phyloP scores from a whole-genome alignment of 345 rosid genomes.

The Moricandia arvensis region DNA sequence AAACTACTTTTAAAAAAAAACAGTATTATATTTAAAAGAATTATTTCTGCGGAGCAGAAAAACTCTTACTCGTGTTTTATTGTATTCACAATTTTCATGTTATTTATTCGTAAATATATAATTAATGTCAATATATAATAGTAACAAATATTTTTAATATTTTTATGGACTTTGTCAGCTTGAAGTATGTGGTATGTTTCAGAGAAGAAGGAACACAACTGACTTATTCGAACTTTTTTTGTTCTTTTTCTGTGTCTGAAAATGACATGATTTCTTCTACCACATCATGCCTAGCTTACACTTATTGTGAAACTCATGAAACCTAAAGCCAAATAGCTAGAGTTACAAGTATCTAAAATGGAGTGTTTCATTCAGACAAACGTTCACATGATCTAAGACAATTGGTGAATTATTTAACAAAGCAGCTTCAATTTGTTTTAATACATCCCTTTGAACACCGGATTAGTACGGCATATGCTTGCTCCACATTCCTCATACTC shows the following conservation, averaged over 20 bases:
- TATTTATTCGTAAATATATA: too few relatives aligned
- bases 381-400: constrained; percentile 15
- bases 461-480: constrained; percentile 98
- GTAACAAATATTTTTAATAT: neutral
- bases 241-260: constrained; percentile 13
- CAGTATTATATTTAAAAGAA: too few relatives aligned
- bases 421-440: constrained; percentile 33
- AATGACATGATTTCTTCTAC: neutral
- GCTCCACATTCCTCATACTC: constrained; percentile 98
- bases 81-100: too few relatives aligned
- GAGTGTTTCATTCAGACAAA: constrained; percentile 12
- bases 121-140: too few relatives aligned
- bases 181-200: neutral
- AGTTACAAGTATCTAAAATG: constrained; percentile 7
- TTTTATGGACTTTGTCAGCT: neutral
- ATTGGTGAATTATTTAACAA: neutral
- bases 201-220: neutral
- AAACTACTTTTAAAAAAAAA: too few relatives aligned
- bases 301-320: neutral
- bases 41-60: too few relatives aligned
- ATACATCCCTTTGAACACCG: constrained; percentile 99
- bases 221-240: neutral
- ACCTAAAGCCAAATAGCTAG: neutral
- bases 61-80: too few relatives aligned
- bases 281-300: constrained; percentile 19